phyloP scores from a whole-genome alignment of 1,284 basidiomycete species.

The Takashimella koratensis region DNA sequence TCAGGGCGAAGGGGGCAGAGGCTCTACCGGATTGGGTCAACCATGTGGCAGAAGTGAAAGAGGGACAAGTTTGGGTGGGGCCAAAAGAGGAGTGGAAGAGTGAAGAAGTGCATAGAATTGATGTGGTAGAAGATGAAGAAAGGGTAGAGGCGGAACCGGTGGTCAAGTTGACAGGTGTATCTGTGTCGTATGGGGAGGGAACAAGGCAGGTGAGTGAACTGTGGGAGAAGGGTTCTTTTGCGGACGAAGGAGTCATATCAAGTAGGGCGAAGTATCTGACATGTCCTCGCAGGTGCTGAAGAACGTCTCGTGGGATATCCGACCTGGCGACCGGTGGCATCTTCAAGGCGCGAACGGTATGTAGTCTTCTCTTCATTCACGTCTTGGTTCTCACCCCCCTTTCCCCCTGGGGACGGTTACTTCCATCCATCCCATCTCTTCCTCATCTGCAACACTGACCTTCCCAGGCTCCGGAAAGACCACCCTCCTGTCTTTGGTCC shows the following conservation, averaged over 20 bases:
- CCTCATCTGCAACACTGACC: conserved; percentile 1
- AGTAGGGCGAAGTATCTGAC: too few species aligned
- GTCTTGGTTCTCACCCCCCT: too few species aligned
- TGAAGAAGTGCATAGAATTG: conserved; percentile 53
- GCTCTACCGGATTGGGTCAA: conserved; percentile 77
- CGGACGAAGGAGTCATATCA: too few species aligned
- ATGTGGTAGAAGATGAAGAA: conserved; percentile 51
- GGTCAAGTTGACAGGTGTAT: conserved; percentile 63
- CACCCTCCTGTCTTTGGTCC: conserved; percentile 84
- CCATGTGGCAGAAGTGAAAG: conserved; percentile 63
- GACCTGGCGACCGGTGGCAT: conserved; percentile 77
- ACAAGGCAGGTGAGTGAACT: conserved; percentile 29
- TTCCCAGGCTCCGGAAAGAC: conserved; percentile 91
- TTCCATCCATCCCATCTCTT: not conserved
- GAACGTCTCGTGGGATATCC: conserved; percentile 73
- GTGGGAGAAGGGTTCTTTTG: too few species aligned
- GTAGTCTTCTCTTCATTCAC: conserved; percentile 17
- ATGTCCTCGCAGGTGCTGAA: conserved; percentile 73
- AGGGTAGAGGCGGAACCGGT: conserved; percentile 49
- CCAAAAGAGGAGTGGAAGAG: conserved; percentile 51
- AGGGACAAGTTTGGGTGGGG: conserved; percentile 54
- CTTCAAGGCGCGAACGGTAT: conserved; percentile 79
- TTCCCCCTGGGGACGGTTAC: too few species aligned
- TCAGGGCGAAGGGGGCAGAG: conserved; percentile 67
- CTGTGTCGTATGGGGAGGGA: conserved; percentile 69